Evolutionary conservation across 225 moss, liverwort and hornwort species (phyloP).

Genomic region (Physcomitrellopsis africana): DNA sequence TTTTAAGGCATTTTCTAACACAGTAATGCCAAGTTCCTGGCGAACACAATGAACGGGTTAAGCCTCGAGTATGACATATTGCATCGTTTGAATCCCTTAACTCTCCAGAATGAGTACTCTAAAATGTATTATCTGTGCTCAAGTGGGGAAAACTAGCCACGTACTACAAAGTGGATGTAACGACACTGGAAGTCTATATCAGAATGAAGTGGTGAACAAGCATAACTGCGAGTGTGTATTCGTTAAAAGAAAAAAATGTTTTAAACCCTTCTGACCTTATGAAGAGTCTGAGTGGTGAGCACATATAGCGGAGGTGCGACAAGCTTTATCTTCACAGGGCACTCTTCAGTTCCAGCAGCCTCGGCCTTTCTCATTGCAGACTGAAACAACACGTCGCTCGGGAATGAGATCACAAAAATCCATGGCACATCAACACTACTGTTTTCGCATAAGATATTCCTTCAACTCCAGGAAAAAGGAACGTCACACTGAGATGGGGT

Average conservation of each 20-base stretch:
- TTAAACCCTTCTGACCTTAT: slow-evolving; percentile 61
- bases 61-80: not conserved
- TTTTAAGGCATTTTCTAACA: slow-evolving; percentile 81
- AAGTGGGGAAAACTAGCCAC: too few species aligned
- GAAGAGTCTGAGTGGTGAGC: slow-evolving; percentile 93
- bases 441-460: not conserved
- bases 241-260: too few species aligned
- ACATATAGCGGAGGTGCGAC: slow-evolving; percentile 98
- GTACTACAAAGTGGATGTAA: too few species aligned
- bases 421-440: not conserved
- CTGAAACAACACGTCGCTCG: slow-evolving; percentile 37
- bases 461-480: not conserved
- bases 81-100: not conserved
- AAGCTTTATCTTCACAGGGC: slow-evolving; percentile 96
- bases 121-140: not conserved
- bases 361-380: slow-evolving; percentile 96
- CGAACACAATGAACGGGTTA: not conserved
- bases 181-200: not conserved
- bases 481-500: too few species aligned
- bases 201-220: not conserved
- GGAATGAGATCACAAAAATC: not conserved
- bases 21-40: slow-evolving; percentile 73
- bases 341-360: slow-evolving; percentile 88
- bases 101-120: not conserved
- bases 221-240: too few species aligned